Conservation (phyloP, 352 stramenopile genomes). For the Phytophthora hybrid region DNA sequence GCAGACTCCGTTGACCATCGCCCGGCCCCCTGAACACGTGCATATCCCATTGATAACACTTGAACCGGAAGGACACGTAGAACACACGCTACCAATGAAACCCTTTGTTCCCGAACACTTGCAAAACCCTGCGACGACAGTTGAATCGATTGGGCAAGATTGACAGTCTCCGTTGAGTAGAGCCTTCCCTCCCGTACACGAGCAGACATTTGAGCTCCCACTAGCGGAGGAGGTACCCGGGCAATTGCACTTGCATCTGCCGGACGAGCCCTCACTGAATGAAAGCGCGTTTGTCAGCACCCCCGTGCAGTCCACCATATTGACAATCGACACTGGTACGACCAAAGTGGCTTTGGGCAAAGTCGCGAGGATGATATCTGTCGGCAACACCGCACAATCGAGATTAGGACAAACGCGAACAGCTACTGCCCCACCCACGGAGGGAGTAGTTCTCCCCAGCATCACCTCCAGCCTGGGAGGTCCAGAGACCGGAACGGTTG, state of each 20-base stretch:
- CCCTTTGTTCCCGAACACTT: not conserved
- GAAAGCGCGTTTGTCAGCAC: not conserved
- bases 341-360: not conserved
- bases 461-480: conserved; percentile 11
- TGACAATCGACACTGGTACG: not conserved
- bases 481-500: not conserved
- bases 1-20: not conserved
- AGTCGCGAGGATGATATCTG: not conserved
- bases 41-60: conserved; percentile 5
- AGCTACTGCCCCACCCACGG: conserved; percentile 1
- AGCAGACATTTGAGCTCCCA: not conserved
- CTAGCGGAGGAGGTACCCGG: not conserved
- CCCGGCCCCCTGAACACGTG: not conserved
- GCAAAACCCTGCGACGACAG: not conserved
- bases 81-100: not conserved
- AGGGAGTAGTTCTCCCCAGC: not conserved
- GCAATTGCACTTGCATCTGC: conserved; percentile 3
- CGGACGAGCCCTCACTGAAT: not conserved
- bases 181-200: not conserved
- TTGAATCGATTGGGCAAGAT: not conserved
- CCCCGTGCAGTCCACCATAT: not conserved
- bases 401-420: conserved; percentile 8
- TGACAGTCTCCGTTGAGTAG: not conserved
- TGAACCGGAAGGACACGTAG: not conserved
- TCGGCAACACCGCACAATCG: conserved; percentile 1